Evolutionary conservation across 2,329 filamentous ascomycete genomes (phyloP).

Genomic region (Periconia sp.): DNA sequence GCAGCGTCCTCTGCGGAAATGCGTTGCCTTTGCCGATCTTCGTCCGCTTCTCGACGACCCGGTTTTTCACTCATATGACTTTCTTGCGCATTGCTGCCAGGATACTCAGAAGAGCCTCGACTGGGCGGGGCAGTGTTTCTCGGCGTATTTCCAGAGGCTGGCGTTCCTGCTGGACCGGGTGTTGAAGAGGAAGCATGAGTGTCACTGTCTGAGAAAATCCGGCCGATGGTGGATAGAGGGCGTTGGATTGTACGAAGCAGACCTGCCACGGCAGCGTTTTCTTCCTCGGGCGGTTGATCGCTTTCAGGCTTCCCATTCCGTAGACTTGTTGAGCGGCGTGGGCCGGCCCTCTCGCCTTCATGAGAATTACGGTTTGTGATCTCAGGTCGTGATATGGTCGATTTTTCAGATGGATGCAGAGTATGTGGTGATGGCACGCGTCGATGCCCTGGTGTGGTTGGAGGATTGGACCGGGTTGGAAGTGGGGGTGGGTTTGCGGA

Average conservation of each 20-base stretch:
- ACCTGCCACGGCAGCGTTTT: conserved; percentile 76
- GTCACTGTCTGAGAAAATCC: conserved; percentile 82
- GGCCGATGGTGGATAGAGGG: conserved; percentile 85
- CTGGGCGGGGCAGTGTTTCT: conserved; percentile 54
- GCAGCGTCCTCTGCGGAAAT: conserved; percentile 83
- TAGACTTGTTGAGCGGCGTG: conserved; percentile 58
- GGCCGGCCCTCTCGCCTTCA: conserved; percentile 61
- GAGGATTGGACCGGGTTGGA: conserved; percentile 15
- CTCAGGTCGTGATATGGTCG: conserved; percentile 56
- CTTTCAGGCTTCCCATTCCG: conserved; percentile 39
- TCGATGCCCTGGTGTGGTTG: conserved; percentile 30
- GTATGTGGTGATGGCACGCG: conserved; percentile 47
- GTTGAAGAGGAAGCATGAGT: conserved; percentile 18
- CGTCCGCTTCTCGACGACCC: conserved; percentile 25
- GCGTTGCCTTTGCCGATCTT: conserved; percentile 27
- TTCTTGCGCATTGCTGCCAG: conserved; percentile 15
- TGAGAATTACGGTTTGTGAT: conserved; percentile 61
- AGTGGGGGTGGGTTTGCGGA: conserved; percentile 15
- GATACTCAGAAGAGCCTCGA: conserved; percentile 42
- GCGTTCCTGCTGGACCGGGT: conserved; percentile 46
- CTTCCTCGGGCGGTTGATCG: conserved; percentile 62
- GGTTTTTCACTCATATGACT: conserved; percentile 13
- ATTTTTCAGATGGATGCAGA: conserved; percentile 51
- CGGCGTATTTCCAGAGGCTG: conserved; percentile 51
- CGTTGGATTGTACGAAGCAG: conserved; percentile 88